Percentiles rank a stretch among this genome's conserved stretches.
Conservation (phyloP, 352 stramenopile species). For the Pythium scleroteichum region DNA sequence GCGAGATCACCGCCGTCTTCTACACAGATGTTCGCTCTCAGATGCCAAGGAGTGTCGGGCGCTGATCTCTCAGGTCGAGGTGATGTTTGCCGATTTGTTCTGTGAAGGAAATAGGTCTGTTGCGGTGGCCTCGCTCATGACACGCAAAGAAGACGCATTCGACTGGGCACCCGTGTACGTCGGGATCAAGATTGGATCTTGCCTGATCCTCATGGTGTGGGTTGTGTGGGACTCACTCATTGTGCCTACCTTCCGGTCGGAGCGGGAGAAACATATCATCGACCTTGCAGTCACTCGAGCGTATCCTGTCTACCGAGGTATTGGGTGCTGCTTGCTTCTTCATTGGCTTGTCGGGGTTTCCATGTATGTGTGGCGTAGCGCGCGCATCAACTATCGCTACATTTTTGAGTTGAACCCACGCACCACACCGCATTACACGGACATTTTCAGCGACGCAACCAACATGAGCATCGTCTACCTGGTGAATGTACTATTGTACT, state of each 20-base stretch:
- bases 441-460: conserved; percentile 95
- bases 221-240: conserved; percentile 95
- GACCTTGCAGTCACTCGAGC: conserved; percentile 75
- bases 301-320: conserved; percentile 95
- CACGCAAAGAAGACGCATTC: conserved; percentile 69
- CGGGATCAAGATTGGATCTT: conserved; percentile 81
- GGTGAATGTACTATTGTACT: conserved; percentile 95
- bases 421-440: conserved; percentile 76
- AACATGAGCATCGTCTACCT: conserved; percentile 97
- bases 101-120: conserved; percentile 73
- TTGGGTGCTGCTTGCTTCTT: conserved; percentile 93
- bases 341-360: conserved; percentile 95
- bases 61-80: conserved; percentile 60
- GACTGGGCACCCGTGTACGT: conserved; percentile 85
- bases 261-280: conserved; percentile 71
- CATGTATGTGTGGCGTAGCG: conserved; percentile 88
- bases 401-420: conserved; percentile 89
- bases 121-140: conserved; percentile 80
- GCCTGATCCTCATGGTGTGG: conserved; percentile 87
- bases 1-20: conserved; percentile 40
- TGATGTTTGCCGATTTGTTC: conserved; percentile 71
- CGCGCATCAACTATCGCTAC: conserved; percentile 90
- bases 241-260: conserved; percentile 69
- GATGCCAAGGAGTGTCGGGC: conserved; percentile 51
- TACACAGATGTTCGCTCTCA: conserved; percentile 64